Percentiles rank a stretch among this genome's conserved stretches.
phyloP scores from a whole-genome alignment of 768 basidiomycete genomes.

The Suillus hirtellus region DNA sequence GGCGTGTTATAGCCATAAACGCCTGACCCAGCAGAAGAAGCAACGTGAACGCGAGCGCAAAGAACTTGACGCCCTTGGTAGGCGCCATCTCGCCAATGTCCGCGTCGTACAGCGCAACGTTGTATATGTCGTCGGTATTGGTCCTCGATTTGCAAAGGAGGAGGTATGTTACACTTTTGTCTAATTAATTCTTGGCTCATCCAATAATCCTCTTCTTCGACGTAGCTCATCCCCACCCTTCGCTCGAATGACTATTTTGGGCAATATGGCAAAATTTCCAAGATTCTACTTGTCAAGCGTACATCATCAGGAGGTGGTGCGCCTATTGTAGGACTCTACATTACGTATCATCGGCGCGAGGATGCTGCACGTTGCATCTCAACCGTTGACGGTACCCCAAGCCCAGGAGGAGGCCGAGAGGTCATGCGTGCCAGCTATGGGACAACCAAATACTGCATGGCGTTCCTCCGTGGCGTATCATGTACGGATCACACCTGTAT shows the following conservation, averaged over 20 bases:
- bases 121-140: constrained; percentile 95
- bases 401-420: constrained; percentile 87
- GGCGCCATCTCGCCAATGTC: constrained; percentile 87
- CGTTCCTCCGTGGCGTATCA: constrained; percentile 80
- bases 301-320: constrained; percentile 70
- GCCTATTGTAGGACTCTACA: constrained; percentile 89
- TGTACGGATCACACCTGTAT: constrained; percentile 91
- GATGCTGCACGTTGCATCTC: constrained; percentile 93
- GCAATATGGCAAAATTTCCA: constrained; percentile 96
- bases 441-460: constrained; percentile 97
- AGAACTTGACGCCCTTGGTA: constrained; percentile 83
- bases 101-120: constrained; percentile 96
- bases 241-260: constrained; percentile 97
- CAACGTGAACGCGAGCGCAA: constrained; percentile 93
- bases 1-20: constrained; percentile 71
- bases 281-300: constrained; percentile 91
- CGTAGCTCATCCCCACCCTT: constrained; percentile 84
- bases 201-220: constrained; percentile 7
- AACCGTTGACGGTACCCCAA: constrained; percentile 88
- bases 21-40: constrained; percentile 93
- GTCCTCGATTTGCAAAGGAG: constrained; percentile 91
- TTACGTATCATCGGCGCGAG: constrained; percentile 92
- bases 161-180: constrained; percentile 59
- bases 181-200: constrained; percentile 8
- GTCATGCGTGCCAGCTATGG: constrained; percentile 93